Conservation (phyloP, 495 filamentous ascomycete species). For the Neurospora sp. region DNA sequence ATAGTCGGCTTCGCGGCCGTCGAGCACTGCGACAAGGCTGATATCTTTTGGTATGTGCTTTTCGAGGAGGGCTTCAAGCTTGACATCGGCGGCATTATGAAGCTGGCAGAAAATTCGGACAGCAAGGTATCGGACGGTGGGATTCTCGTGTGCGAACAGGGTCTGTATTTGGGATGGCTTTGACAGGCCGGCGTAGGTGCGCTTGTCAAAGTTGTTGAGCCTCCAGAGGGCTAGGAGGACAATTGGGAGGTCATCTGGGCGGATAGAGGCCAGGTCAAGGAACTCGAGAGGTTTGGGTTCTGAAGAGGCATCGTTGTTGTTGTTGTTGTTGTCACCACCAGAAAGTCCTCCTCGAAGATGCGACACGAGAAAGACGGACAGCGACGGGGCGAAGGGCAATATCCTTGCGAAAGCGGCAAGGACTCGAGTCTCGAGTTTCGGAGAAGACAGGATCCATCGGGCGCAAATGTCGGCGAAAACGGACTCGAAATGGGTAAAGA, state of each 20-base stretch:
- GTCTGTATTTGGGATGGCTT: slow-evolving; percentile 54
- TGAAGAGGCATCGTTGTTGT: neutral
- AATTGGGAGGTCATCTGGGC: slow-evolving; percentile 21
- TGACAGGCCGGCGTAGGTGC: slow-evolving; percentile 50
- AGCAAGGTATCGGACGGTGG: slow-evolving; percentile 64
- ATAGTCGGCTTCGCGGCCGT: slow-evolving; percentile 72
- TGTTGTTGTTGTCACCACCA: neutral
- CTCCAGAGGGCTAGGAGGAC: slow-evolving; percentile 63
- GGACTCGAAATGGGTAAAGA: slow-evolving; percentile 61
- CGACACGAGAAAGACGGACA: slow-evolving; percentile 42
- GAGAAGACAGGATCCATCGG: slow-evolving; percentile 49
- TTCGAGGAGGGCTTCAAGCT: slow-evolving; percentile 57
- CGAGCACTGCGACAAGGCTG: slow-evolving; percentile 57
- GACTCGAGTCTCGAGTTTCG: slow-evolving; percentile 37
- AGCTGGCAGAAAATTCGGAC: slow-evolving; percentile 69
- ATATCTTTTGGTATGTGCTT: slow-evolving; percentile 49
- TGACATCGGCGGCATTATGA: slow-evolving; percentile 69
- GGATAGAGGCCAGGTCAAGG: slow-evolving; percentile 13
- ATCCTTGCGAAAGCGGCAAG: slow-evolving; percentile 69
- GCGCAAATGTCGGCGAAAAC: slow-evolving; percentile 72
- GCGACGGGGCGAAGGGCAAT: slow-evolving; percentile 65
- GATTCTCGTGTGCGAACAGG: slow-evolving; percentile 52
- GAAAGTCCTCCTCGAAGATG: slow-evolving; percentile 13
- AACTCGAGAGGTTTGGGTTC: neutral
- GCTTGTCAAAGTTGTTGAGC: slow-evolving; percentile 62